Base-by-base conservation (phyloP, 495 filamentous ascomycete genomes). In the Aspergillus egyptiacus region DNA sequence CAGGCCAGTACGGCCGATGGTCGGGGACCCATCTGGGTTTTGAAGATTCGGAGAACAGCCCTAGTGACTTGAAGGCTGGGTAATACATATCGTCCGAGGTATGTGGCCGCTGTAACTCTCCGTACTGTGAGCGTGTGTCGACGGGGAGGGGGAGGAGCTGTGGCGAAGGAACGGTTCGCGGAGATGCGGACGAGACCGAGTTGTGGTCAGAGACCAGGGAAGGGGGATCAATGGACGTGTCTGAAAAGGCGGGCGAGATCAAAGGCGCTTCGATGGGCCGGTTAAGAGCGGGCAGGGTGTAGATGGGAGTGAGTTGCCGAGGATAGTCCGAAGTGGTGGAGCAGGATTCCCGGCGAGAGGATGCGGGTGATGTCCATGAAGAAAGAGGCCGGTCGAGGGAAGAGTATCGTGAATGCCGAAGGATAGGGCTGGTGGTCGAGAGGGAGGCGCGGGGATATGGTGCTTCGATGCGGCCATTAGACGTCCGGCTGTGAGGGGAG, bases 171-270 rank as follows among this genome's bases (percentile, higher is more conserved):
- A 70, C 30, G 22, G 67, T 73, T 46, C 66, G 60, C 13, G 80
- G 75, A 13, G 76, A 79, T 17, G 75, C 67, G 17, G 81, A 82
- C 55, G 75, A 79, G n/a, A 76, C 70, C 1, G 82, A 86, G 55
- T 81, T 77, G 49, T 74, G 76, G 59, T 89, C 85, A 2, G 85
- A 89, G 22, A 87, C 71, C 54, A 89, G 75, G 3, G 84, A 87
- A 20, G 84, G 85, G 1, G 84, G 79, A n/a, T 84, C 80, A 15
- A 76, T 64, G 38, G 85, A 83, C n/a, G 64, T 67, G 19, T 81
- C 76, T 2, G 78, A 79, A 52, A 71, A 76, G 19, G 75, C 72
- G n/a, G 86, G 85, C 13, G 87, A 90, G 10, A 83, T 84, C 58
- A 89, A 74, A 19, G 83, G 77, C 3, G 78, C 74, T 46, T 85